Evolutionary conservation across 805 yeast species (phyloP).

Genomic region (Metschnikowia gelsemii): DNA sequence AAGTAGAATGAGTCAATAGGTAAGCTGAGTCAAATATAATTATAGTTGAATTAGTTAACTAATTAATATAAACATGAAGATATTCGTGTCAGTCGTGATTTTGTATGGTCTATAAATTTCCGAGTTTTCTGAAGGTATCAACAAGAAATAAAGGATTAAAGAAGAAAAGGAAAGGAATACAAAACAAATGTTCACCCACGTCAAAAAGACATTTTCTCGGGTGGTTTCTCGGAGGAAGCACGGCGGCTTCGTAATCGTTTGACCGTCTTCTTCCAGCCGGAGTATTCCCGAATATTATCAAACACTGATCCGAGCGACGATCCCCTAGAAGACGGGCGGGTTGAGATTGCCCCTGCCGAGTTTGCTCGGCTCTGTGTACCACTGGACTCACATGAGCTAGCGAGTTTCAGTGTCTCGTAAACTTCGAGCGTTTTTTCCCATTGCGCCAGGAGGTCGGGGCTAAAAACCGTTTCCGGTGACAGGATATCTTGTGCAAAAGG

Average conservation of each 20-base stretch:
- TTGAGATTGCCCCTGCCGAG: slow-evolving; percentile 16
- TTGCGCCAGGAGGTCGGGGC: slow-evolving; percentile 16
- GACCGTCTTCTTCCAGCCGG: slow-evolving; percentile 29
- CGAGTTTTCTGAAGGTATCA: background rate
- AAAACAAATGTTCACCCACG: background rate
- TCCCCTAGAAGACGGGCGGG: slow-evolving; percentile 27
- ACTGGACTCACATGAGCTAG: slow-evolving; percentile 11
- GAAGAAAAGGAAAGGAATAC: background rate
- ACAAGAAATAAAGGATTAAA: slow-evolving; percentile 1
- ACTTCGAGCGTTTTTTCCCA: slow-evolving; percentile 18
- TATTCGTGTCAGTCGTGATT: background rate
- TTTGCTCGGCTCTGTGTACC: slow-evolving; percentile 14
- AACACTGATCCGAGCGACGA: slow-evolving; percentile 33
- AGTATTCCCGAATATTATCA: slow-evolving; percentile 31
- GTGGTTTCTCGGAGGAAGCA: slow-evolving; percentile 18
- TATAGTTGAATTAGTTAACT: no score
- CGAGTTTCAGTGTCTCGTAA: slow-evolving; percentile 12
- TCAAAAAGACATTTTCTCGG: slow-evolving; percentile 4
- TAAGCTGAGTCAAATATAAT: no score
- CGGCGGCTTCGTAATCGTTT: slow-evolving; percentile 34
- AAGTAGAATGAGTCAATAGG: no score
- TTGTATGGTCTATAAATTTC: slow-evolving; percentile 5
- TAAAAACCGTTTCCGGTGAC: slow-evolving; percentile 6
- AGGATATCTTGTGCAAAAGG: slow-evolving; percentile 4
- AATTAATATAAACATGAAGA: no score